Evolutionary conservation across 2,329 filamentous ascomycete genomes (phyloP).

Genomic region (Talaromyces sp.): DNA sequence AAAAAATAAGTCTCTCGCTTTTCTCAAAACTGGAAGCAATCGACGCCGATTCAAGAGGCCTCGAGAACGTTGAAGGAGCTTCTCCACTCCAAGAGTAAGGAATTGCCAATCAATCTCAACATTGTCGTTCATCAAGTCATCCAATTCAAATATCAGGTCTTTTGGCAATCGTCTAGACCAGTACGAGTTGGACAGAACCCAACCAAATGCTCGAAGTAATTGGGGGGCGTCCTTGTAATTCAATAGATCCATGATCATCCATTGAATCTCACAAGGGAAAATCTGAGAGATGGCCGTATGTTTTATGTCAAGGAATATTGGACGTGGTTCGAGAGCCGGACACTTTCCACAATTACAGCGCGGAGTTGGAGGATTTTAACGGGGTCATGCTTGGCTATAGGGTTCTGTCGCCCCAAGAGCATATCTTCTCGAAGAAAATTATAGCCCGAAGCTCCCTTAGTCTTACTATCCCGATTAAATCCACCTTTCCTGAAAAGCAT

Average conservation of each 20-base stretch:
- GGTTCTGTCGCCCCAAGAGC: background rate
- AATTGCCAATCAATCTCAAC: slow-evolving; percentile 8
- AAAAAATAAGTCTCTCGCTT: slow-evolving; percentile 1
- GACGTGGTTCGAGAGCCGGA: background rate
- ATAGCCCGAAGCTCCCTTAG: background rate
- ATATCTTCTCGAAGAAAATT: background rate
- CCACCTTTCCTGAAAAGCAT: background rate
- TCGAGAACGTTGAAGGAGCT: slow-evolving; percentile 1
- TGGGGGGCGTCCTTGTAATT: slow-evolving; percentile 1
- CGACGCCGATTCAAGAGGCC: slow-evolving; percentile 8
- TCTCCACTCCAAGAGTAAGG: slow-evolving; percentile 7
- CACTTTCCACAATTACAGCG: slow-evolving; percentile 6
- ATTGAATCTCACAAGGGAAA: slow-evolving; percentile 22
- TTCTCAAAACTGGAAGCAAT: slow-evolving; percentile 5
- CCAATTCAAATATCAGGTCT: slow-evolving; percentile 5
- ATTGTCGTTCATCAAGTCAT: background rate
- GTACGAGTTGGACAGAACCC: slow-evolving; percentile 6
- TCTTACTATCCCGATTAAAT: background rate
- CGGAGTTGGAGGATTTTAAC: slow-evolving; percentile 8
- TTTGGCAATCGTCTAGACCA: slow-evolving; percentile 4
- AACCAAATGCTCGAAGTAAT: slow-evolving; percentile 4
- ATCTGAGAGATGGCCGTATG: slow-evolving; percentile 8
- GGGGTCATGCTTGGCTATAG: slow-evolving; percentile 1
- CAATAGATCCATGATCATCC: slow-evolving; percentile 5
- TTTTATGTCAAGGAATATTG: background rate